A percentile compares a stretch with the other conserved stretches of the same genome.
Conservation (phyloP, 2,329 filamentous ascomycete species). For the Cercospora berteroae region DNA sequence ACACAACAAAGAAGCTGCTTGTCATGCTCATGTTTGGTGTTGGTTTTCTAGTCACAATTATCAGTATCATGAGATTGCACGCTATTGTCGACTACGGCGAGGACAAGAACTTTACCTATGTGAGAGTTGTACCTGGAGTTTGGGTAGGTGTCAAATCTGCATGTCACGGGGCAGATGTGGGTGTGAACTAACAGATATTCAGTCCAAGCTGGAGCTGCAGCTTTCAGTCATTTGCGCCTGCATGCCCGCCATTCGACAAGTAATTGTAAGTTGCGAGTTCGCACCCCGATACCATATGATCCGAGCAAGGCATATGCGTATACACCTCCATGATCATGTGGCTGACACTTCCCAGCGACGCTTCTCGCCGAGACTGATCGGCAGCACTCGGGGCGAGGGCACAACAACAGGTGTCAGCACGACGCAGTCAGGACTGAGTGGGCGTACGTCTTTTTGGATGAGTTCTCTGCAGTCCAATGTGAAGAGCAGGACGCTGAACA, state of each 20-base stretch:
- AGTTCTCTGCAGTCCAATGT: constrained; percentile 5
- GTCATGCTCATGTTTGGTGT: constrained; percentile 13
- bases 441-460: constrained; percentile 18
- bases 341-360: constrained; percentile 3
- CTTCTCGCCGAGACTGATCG: constrained; percentile 14
- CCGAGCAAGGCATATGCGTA: background rate
- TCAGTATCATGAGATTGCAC: background rate
- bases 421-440: constrained; percentile 9
- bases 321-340: background rate
- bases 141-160: background rate
- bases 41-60: constrained; percentile 2
- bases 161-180: too few relatives aligned
- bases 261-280: constrained; percentile 1
- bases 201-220: constrained; percentile 17
- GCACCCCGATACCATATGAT: background rate
- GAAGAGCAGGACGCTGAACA: constrained; percentile 9
- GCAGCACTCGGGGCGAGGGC: constrained; percentile 8
- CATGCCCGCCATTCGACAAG: constrained; percentile 19
- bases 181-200: background rate
- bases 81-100: background rate
- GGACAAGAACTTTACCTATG: background rate
- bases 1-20: constrained; percentile 6
- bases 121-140: background rate
- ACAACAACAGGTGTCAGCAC: constrained; percentile 4
- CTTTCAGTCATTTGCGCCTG: constrained; percentile 18